Conservation (phyloP, 345 rosid species). For the Firmiana major region DNA sequence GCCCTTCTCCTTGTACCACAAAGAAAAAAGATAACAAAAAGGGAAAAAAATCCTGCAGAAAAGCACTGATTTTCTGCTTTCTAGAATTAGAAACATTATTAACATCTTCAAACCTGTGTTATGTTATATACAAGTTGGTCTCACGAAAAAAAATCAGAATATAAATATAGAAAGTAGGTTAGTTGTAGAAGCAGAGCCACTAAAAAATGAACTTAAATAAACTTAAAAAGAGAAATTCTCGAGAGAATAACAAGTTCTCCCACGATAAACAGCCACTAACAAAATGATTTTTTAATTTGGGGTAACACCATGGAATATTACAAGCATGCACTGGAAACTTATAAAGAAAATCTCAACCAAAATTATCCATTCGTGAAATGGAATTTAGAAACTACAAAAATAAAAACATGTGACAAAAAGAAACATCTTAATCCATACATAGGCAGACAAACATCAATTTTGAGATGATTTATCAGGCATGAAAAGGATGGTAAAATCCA, state of each 20-base stretch:
- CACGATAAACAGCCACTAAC: background rate
- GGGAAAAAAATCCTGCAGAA: background rate
- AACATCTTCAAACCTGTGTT: background rate
- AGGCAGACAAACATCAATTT: constrained; percentile 1
- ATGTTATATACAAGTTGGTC: background rate
- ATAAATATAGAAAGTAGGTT: background rate
- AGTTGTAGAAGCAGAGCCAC: background rate
- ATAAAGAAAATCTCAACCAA: constrained; percentile 8
- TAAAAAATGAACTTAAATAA: background rate
- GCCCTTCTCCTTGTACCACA: background rate
- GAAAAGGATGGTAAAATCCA: constrained; percentile 6
- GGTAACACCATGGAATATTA: constrained; percentile 8
- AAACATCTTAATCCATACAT: constrained; percentile 16
- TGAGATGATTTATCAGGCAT: background rate
- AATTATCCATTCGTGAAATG: constrained; percentile 17
- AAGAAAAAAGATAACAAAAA: background rate
- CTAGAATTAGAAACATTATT: background rate
- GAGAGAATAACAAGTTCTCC: constrained; percentile 1
- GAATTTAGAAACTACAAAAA: constrained; percentile 13
- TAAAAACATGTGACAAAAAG: background rate
- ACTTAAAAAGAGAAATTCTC: background rate
- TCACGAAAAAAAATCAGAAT: background rate
- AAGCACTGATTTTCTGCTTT: background rate
- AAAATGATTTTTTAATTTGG: background rate
- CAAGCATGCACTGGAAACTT: constrained; percentile 4